Conservation (phyloP, 768 basidiomycete species). For the Chiua virens region DNA sequence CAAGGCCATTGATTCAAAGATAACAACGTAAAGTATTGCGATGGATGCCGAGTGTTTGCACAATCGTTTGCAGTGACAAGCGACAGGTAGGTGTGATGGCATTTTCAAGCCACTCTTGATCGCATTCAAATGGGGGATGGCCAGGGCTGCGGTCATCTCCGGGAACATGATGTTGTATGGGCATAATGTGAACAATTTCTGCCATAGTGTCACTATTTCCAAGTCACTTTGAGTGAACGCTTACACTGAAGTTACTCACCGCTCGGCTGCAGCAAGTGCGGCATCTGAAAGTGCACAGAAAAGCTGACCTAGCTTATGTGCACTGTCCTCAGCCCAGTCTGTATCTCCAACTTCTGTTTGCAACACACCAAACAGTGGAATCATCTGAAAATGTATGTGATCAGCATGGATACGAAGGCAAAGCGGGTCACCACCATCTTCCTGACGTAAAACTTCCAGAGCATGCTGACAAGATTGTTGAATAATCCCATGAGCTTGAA, state of each 20-base stretch:
- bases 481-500: slow-evolving; percentile 9
- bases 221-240: background rate
- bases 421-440: slow-evolving; percentile 12
- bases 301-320: background rate
- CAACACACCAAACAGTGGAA: slow-evolving; percentile 12
- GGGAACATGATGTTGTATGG: background rate
- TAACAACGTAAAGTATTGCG: slow-evolving; percentile 13
- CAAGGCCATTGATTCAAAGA: slow-evolving; percentile 7
- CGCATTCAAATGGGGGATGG: background rate
- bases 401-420: slow-evolving; percentile 17
- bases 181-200: background rate
- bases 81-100: background rate
- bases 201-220: background rate
- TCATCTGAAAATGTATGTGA: slow-evolving; percentile 3
- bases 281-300: background rate
- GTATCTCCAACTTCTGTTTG: background rate
- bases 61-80: slow-evolving; percentile 3
- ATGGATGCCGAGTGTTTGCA: slow-evolving; percentile 8
- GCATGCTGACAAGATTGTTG: slow-evolving; percentile 7
- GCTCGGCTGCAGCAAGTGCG: background rate
- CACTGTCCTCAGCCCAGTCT: background rate
- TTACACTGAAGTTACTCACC: background rate
- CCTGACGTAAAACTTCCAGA: background rate
- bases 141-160: background rate
- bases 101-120: background rate